Evolutionary conservation across 768 basidiomycete species (phyloP).

Genomic region (Mycena venus): DNA sequence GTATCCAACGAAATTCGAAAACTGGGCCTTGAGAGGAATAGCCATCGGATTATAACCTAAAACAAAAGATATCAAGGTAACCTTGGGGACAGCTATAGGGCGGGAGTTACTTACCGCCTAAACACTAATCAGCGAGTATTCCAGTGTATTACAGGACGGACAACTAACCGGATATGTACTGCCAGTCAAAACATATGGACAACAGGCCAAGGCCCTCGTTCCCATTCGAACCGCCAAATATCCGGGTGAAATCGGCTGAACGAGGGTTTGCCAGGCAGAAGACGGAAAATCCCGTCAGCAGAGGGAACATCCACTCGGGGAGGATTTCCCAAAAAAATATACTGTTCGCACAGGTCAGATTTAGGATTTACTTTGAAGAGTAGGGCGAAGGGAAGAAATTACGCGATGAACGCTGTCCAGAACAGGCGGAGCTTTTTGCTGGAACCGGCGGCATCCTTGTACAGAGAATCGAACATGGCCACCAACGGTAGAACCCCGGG

Average conservation of each 20-base stretch:
- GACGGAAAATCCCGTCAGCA: slow-evolving; percentile 68
- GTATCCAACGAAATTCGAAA: slow-evolving; percentile 63
- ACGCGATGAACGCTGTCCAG: slow-evolving; percentile 60
- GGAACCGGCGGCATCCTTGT: slow-evolving; percentile 53
- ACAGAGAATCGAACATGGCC: slow-evolving; percentile 65
- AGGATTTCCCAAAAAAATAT: slow-evolving; percentile 66
- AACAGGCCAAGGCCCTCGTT: slow-evolving; percentile 75
- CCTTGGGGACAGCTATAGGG: background rate
- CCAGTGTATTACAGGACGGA: background rate
- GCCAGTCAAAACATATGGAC: slow-evolving; percentile 74
- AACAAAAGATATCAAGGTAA: background rate
- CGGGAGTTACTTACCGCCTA: slow-evolving; percentile 19
- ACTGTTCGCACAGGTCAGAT: slow-evolving; percentile 23
- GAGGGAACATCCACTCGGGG: slow-evolving; percentile 72
- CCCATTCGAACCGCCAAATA: slow-evolving; percentile 75
- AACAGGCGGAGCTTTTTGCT: slow-evolving; percentile 62
- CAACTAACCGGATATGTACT: slow-evolving; percentile 62
- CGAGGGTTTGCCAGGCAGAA: slow-evolving; percentile 69
- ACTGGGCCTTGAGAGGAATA: slow-evolving; percentile 66
- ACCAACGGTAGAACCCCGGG: slow-evolving; percentile 61
- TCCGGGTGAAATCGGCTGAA: slow-evolving; percentile 60
- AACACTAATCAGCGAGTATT: background rate
- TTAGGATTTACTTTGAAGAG: no score
- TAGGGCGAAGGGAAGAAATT: slow-evolving; percentile 39
- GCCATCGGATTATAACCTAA: slow-evolving; percentile 59